A percentile compares a stretch with the other conserved stretches of the same genome.
phyloP scores from a whole-genome alignment of 2,329 filamentous ascomycete species.

The Eutypella sp. region DNA sequence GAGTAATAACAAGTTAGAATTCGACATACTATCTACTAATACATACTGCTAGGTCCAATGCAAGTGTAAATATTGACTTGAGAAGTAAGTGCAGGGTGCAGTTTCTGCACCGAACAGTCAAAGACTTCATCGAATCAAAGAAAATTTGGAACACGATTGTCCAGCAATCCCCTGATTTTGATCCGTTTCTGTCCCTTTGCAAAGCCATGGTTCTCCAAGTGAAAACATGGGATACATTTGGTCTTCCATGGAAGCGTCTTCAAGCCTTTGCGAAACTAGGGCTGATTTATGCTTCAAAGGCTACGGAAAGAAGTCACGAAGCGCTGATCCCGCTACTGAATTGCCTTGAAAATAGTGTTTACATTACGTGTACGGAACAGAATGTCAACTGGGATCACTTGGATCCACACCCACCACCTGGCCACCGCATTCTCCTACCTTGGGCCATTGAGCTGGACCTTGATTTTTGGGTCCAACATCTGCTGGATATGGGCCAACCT shows the following conservation, averaged over 20 bases:
- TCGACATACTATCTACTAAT: not conserved
- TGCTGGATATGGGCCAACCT: not conserved
- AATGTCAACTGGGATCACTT: not conserved
- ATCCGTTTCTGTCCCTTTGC: not conserved
- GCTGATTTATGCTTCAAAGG: not conserved
- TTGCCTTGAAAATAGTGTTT: not conserved
- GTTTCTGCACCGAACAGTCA: not conserved
- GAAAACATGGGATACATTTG: not conserved
- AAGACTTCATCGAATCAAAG: not conserved
- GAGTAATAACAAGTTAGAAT: not conserved
- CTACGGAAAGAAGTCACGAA: not conserved
- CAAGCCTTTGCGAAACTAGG: not conserved
- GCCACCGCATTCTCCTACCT: not conserved
- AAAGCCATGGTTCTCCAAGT: not conserved
- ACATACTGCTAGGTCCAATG: not conserved
- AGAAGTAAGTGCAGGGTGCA: not conserved
- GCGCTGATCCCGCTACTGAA: not conserved
- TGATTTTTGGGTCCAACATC: not conserved
- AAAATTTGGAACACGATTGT: not conserved
- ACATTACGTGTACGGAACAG: not conserved
- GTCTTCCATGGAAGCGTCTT: not conserved
- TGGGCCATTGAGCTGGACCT: not conserved
- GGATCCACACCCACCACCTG: not conserved
- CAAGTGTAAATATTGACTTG: not conserved
- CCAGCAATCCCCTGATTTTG: not conserved